phyloP scores from a whole-genome alignment of 2,329 filamentous ascomycete species.

The Knufia petricola region DNA sequence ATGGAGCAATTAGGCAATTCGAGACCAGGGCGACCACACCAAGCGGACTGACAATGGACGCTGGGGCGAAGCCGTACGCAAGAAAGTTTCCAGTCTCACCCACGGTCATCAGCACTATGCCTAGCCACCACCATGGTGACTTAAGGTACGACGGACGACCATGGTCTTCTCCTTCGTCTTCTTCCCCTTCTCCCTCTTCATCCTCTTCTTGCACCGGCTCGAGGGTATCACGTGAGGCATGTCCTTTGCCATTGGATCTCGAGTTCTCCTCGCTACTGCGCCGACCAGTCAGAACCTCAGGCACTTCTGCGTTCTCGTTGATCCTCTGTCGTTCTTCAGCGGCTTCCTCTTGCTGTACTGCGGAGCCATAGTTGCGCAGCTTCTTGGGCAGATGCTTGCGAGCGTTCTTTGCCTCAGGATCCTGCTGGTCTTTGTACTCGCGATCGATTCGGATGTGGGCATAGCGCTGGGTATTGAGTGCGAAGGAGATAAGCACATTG shows the following conservation, averaged over 20 bases:
- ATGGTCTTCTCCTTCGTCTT: conserved; percentile 30
- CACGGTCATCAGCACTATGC: conserved; percentile 82
- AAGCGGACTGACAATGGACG: conserved; percentile 90
- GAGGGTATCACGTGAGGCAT: conserved; percentile 22
- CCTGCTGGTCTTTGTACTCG: conserved; percentile 48
- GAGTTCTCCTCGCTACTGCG: conserved; percentile 36
- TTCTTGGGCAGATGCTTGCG: conserved; percentile 2
- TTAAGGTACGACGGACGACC: conserved; percentile 66
- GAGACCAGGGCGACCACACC: conserved; percentile 95
- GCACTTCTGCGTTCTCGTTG: conserved; percentile 12
- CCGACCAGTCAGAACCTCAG: conserved; percentile 30
- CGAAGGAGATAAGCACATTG: conserved; percentile 88
- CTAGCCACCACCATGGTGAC: conserved; percentile 93
- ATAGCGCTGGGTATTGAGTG: conserved; percentile 92
- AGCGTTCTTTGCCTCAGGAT: conserved; percentile 8
- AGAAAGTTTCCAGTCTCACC: conserved; percentile 95
- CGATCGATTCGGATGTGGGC: conserved; percentile 77
- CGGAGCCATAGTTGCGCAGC: conserved; percentile 14
- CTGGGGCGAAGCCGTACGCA: conserved; percentile 93
- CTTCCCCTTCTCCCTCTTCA: conserved; percentile 25
- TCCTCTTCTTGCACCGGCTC: conserved; percentile 19
- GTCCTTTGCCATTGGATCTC: conserved; percentile 28
- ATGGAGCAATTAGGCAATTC: conserved; percentile 92
- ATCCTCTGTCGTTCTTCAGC: conserved; percentile 15
- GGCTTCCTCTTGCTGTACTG: conserved; percentile 14